Evolutionary conservation across 2,329 filamentous ascomycete species (phyloP).

Genomic region (Nemania serpens): DNA sequence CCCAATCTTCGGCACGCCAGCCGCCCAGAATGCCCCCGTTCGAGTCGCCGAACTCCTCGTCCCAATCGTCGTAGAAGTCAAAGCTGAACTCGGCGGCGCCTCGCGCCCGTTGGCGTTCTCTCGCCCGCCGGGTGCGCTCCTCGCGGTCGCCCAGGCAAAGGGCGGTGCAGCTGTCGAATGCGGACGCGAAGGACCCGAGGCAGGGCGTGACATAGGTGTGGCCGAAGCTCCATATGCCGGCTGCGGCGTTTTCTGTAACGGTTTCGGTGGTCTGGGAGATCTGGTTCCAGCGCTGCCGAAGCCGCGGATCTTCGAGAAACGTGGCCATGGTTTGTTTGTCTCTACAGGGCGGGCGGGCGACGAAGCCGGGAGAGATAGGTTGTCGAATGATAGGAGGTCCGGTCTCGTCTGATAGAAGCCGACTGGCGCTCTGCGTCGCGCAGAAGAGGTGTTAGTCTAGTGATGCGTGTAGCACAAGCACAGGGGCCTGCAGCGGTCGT

Average conservation of each 20-base stretch:
- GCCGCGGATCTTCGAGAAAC: conserved; percentile 78
- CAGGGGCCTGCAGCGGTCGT: conserved; percentile 23
- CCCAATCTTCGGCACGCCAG: conserved; percentile 85
- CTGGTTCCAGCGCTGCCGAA: conserved; percentile 92
- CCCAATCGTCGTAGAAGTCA: conserved; percentile 99
- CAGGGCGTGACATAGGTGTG: conserved; percentile 87
- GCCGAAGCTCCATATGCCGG: conserved; percentile 85
- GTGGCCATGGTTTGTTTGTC: conserved; percentile 49
- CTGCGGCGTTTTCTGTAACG: conserved; percentile 89
- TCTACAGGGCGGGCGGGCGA: neutral
- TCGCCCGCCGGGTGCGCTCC: conserved; percentile 70
- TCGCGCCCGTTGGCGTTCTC: conserved; percentile 64
- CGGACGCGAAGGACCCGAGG: conserved; percentile 67
- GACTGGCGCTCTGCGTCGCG: conserved; percentile 12
- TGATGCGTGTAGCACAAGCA: conserved; percentile 21
- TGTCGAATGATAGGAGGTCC: neutral
- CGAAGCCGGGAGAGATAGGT: neutral
- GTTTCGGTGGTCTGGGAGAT: conserved; percentile 88
- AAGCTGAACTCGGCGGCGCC: conserved; percentile 82
- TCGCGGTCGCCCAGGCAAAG: conserved; percentile 74
- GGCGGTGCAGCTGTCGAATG: conserved; percentile 73
- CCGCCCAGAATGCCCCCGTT: conserved; percentile 65
- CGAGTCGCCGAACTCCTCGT: conserved; percentile 57
- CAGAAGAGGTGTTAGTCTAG: conserved; percentile 18
- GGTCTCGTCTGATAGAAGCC: conserved; percentile 19